Base-by-base conservation (phyloP, 768 basidiomycete species). In the Lactifluus echinatus region DNA sequence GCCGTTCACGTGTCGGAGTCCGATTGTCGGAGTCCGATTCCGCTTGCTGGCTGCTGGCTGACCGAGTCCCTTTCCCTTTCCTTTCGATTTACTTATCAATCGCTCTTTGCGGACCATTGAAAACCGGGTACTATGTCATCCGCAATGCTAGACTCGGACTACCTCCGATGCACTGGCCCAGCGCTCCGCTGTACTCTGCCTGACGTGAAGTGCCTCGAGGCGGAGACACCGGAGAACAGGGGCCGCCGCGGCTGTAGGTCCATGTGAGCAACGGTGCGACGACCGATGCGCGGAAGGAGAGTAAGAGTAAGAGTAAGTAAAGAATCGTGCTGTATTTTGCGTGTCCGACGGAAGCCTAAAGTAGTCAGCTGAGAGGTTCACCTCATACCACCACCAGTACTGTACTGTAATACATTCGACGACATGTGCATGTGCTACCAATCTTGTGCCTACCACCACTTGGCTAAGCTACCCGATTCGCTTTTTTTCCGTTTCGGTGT, bases 21-120 rank as follows among this genome's bases (percentile, higher is more conserved):
- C n/a, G n/a, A 19, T 47, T 42, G 24, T 55, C n/a, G n/a, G 46
- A 28, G 49, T 55, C 54, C 54, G 49, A 28, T 55, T 24, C 54
- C 54, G 49, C 21, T 42, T 11, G 15, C 1, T 47, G 36, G 10
- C 46, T 49, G 46, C 46, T 55, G 46, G 49, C 48, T 5, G 54
- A n/a, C n/a, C 19, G 21, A 26, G 8, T 23, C 45, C 21, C 11
- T n/a, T n/a, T n/a, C n/a, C n/a, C n/a, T n/a, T n/a, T n/a, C n/a
- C n/a, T n/a, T n/a, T n/a, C n/a, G n/a, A n/a, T n/a, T n/a, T n/a
- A n/a, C 28, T 47, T 26, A 54, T 14, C n/a, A 1, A 31, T n/a
- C 37, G 40, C 53, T 28, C 46, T 24, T 23, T 55, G 36, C 5
- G 47, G 26, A 21, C 17, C 43, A 11, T 21, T 29, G 17, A 36